Conservation (phyloP, 73 alveolate genomes). For the Symbiodinium natans region DNA sequence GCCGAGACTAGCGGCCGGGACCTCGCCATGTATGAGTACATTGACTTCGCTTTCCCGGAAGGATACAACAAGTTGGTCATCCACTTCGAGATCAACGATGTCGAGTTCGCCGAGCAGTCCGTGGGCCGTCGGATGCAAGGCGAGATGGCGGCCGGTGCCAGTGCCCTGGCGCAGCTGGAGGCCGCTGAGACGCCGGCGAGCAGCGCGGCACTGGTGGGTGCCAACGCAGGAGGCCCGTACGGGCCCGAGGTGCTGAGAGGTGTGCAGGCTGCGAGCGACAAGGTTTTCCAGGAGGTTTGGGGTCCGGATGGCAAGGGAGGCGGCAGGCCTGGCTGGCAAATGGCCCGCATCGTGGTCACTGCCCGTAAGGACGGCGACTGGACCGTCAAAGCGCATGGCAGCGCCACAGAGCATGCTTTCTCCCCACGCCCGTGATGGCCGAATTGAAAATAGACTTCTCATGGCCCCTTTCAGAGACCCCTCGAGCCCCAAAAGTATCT, state of each 20-base stretch:
- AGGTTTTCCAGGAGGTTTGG: constrained; percentile 1
- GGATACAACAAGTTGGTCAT: constrained; percentile 11
- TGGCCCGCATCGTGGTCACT: background rate
- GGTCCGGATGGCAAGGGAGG: background rate
- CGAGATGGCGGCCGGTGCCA: background rate
- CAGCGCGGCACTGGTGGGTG: background rate
- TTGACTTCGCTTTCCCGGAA: background rate
- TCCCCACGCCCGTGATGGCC: background rate
- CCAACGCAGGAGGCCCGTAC: background rate
- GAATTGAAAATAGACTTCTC: background rate
- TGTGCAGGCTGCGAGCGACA: background rate
- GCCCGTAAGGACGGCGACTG: background rate
- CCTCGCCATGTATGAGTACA: background rate
- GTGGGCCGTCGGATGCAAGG: background rate
- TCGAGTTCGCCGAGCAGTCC: background rate
- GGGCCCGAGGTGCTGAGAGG: background rate
- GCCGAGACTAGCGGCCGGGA: constrained; percentile 3
- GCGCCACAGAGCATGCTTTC: background rate
- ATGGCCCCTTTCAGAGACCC: no score
- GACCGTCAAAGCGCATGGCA: constrained; percentile 10
- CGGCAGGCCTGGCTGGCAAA: constrained; percentile 1
- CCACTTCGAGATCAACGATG: constrained; percentile 6
- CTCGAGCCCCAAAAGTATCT: no score
- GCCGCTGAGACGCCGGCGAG: background rate
- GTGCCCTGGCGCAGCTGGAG: background rate